phyloP scores from a whole-genome alignment of 164 flowering plant genomes.

The Hamamelis virginiana region DNA sequence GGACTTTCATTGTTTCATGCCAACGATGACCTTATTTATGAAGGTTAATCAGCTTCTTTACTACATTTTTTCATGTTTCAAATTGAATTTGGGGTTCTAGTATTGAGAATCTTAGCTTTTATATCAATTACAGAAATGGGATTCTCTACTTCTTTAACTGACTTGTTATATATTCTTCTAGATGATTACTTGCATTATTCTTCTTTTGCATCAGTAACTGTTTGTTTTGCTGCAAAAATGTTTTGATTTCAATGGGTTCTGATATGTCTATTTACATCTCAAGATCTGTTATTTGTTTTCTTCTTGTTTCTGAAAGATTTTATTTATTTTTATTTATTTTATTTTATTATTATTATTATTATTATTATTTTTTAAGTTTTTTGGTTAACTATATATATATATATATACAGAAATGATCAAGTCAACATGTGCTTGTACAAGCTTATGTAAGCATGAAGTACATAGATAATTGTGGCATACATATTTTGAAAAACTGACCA shows the following conservation, averaged over 20 bases:
- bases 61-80: slow-evolving; percentile 2
- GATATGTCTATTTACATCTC: slow-evolving; percentile 10
- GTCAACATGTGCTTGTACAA: no score
- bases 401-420: no score
- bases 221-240: slow-evolving; percentile 1
- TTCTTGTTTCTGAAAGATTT: slow-evolving; percentile 19
- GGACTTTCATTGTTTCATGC: slow-evolving; percentile 50
- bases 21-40: slow-evolving; percentile 28
- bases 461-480: no score
- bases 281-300: slow-evolving; percentile 28
- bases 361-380: no score
- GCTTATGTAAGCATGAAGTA: no score
- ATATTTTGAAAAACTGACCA: no score
- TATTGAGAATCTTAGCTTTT: slow-evolving; percentile 10
- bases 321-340: no score
- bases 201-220: slow-evolving; percentile 8
- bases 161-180: slow-evolving; percentile 15
- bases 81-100: slow-evolving; percentile 9
- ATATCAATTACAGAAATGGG: slow-evolving; percentile 6
- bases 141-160: slow-evolving; percentile 8
- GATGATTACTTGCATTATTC: slow-evolving; percentile 11
- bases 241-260: slow-evolving; percentile 18
- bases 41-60: slow-evolving; percentile 27
- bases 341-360: no score
- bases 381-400: no score